Percentiles rank a stretch among this genome's conserved stretches.
Evolutionary conservation across 1,284 basidiomycete genomes (phyloP).

Genomic region (Coniophora puteana): DNA sequence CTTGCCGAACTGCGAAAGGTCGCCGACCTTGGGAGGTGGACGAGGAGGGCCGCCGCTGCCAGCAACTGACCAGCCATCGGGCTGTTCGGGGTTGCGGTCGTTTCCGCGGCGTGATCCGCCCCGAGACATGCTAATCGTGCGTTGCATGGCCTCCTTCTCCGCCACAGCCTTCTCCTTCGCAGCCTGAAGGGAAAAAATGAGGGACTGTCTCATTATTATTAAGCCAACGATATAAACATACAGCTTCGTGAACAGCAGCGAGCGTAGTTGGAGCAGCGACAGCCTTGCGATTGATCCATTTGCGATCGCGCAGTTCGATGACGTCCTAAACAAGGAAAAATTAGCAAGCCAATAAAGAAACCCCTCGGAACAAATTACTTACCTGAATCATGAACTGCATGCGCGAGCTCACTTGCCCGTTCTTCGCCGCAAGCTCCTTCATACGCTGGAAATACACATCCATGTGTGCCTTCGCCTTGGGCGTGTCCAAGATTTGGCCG

Average conservation of each 20-base stretch:
- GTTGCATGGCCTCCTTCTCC: constrained; percentile 60
- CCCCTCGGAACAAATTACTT: too few relatives aligned
- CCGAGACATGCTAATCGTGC: constrained; percentile 57
- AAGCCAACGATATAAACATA: constrained; percentile 34
- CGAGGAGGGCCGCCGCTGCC: constrained; percentile 53
- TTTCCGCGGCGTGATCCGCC: constrained; percentile 89
- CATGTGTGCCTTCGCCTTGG: constrained; percentile 81
- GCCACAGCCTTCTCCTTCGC: constrained; percentile 65
- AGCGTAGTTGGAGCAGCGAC: constrained; percentile 85
- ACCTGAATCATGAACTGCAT: constrained; percentile 97
- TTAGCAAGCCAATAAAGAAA: constrained; percentile 3
- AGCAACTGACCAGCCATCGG: constrained; percentile 90
- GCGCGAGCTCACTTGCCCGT: constrained; percentile 74
- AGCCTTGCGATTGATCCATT: constrained; percentile 76
- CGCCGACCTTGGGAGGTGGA: constrained; percentile 76
- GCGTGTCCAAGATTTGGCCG: constrained; percentile 76
- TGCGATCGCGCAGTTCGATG: constrained; percentile 81
- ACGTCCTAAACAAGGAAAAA: constrained; percentile 58
- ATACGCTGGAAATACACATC: constrained; percentile 93
- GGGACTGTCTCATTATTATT: constrained; percentile 9
- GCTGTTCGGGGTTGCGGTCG: constrained; percentile 53
- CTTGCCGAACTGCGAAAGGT: constrained; percentile 86
- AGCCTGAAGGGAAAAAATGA: constrained; percentile 37
- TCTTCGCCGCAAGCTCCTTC: constrained; percentile 76
- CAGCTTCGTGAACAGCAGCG: constrained; percentile 85